Percentiles rank a stretch among this genome's conserved stretches.
Conservation (phyloP, 2,329 filamentous ascomycete species). For the Fusarium sp. region DNA sequence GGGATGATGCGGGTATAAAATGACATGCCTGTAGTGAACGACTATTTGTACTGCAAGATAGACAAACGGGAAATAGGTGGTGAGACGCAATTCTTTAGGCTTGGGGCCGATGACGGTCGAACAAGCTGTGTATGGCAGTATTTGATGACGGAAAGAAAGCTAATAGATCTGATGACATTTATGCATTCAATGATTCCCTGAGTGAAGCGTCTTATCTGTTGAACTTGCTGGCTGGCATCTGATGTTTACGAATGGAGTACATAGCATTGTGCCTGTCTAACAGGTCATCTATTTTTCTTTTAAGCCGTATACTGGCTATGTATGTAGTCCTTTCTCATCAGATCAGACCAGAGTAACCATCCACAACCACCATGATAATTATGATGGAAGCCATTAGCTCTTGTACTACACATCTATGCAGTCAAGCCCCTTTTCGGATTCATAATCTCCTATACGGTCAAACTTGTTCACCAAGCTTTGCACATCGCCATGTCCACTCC, state of each 20-base stretch:
- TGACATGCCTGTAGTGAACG: slow-evolving; percentile 39
- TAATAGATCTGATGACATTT: slow-evolving; percentile 46
- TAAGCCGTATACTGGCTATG: not conserved
- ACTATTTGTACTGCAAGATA: slow-evolving; percentile 50
- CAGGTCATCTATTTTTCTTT: too few relatives aligned
- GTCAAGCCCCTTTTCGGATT: slow-evolving; percentile 1
- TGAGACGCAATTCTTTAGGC: slow-evolving; percentile 41
- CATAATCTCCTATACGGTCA: not conserved
- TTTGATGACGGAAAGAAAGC: slow-evolving; percentile 45
- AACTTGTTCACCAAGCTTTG: not conserved
- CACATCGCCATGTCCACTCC: not conserved
- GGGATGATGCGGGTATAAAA: slow-evolving; percentile 37
- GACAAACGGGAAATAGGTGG: slow-evolving; percentile 43
- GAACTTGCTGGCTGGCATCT: too few relatives aligned
- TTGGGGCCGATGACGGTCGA: slow-evolving; percentile 34
- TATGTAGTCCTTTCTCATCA: not conserved
- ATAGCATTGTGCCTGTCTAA: not conserved
- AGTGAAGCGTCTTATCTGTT: not conserved
- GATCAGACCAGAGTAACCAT: not conserved
- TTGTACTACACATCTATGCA: slow-evolving; percentile 7
- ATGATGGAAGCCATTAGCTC: not conserved
- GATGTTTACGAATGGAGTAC: not conserved
- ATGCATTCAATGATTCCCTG: slow-evolving; percentile 13
- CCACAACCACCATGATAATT: not conserved
- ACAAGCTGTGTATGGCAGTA: slow-evolving; percentile 45